phyloP scores from a whole-genome alignment of 2,329 filamentous ascomycete species.

The Drechslerella stenobrocha region DNA sequence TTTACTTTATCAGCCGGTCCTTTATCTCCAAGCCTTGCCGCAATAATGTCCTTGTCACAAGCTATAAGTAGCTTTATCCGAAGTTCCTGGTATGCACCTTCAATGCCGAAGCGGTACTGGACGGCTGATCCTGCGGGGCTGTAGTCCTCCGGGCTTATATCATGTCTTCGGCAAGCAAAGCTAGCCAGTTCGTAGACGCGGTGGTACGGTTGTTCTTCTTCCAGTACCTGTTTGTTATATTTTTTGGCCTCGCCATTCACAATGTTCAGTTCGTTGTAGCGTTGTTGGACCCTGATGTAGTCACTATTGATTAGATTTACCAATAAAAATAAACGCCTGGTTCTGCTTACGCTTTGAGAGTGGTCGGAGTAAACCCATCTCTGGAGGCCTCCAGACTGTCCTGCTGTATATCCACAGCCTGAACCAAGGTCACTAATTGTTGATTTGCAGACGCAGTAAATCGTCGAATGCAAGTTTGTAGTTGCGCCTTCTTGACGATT shows the following conservation, averaged over 20 bases:
- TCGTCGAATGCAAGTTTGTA: conserved; percentile 29
- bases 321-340: not conserved
- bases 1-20: not conserved
- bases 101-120: conserved; percentile 35
- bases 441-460: conserved; percentile 22
- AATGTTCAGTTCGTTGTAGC: not conserved
- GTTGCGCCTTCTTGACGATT: conserved; percentile 31
- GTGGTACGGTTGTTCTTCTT: conserved; percentile 39
- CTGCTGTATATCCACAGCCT: conserved; percentile 1
- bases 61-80: conserved; percentile 2
- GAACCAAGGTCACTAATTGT: not conserved
- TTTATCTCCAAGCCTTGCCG: not conserved
- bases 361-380: not conserved
- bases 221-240: conserved; percentile 14
- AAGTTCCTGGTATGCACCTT: conserved; percentile 35
- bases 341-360: conserved; percentile 8
- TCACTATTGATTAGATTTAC: too few relatives aligned
- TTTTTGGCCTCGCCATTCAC: not conserved
- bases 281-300: not conserved
- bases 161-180: conserved; percentile 14
- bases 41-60: conserved; percentile 33
- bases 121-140: conserved; percentile 28
- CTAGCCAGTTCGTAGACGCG: conserved; percentile 29
- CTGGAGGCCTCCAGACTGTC: conserved; percentile 17
- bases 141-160: conserved; percentile 12